These are phyloP conservation scores for Saccharum hybrid DNA, from an alignment of 202 grass and related monocot species.

Conservation along the genomic window DNA sequence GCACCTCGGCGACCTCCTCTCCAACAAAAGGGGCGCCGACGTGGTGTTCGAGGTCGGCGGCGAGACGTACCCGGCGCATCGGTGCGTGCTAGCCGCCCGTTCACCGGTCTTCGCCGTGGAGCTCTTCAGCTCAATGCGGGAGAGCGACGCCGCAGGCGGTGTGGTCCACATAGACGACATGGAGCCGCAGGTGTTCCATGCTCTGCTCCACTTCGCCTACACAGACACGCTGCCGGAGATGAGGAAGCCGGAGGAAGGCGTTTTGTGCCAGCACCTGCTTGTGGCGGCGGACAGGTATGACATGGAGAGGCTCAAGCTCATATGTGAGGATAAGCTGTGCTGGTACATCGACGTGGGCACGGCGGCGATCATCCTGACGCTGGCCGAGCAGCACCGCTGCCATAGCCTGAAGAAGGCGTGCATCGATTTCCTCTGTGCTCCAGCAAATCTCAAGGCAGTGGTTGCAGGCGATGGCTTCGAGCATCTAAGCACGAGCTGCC, in stretches of 20 bases:
- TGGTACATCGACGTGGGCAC: neutral
- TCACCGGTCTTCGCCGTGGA: conserved; percentile 51
- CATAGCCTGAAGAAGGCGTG: conserved; percentile 26
- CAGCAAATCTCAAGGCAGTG: conserved; percentile 15
- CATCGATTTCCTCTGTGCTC: conserved; percentile 28
- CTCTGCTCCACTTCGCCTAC: conserved; percentile 25
- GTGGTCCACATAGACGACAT: neutral
- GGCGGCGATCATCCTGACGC: neutral
- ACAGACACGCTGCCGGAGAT: conserved; percentile 23
- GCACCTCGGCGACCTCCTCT: conserved; percentile 32
- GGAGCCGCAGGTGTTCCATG: conserved; percentile 23
- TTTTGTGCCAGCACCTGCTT: conserved; percentile 40
- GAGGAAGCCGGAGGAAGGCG: neutral
- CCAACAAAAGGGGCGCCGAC: conserved; percentile 21
- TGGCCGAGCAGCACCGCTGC: conserved; percentile 4
- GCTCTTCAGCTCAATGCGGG: conserved; percentile 18
- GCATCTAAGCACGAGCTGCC: conserved; percentile 19
- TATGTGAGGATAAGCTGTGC: conserved; percentile 14
- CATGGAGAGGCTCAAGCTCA: conserved; percentile 41
- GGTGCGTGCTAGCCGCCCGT: conserved; percentile 34
- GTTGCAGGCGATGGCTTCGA: neutral
- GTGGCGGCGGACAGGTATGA: conserved; percentile 37
- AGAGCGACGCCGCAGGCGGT: neutral
- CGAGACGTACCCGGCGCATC: conserved; percentile 46
- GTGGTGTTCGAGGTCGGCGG: conserved; percentile 41